These are phyloP conservation scores for Yamadazyma atlantica DNA, from an alignment of 1,139 yeast species.

Conservation along the genomic window DNA sequence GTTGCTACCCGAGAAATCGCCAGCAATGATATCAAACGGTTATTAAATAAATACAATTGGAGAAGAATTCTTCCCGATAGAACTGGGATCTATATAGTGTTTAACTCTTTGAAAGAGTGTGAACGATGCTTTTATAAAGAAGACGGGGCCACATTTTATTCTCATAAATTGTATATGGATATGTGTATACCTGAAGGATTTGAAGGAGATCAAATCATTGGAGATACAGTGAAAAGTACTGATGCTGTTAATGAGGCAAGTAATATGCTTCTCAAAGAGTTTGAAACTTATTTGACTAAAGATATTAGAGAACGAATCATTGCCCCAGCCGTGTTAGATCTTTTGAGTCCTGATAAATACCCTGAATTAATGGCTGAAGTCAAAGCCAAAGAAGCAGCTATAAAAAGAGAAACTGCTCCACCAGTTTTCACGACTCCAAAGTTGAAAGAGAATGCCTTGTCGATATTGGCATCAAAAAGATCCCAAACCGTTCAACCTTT, in stretches of 20 bases:
- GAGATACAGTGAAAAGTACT: slow-evolving; percentile 13
- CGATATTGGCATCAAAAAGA: slow-evolving; percentile 27
- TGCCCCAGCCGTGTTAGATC: slow-evolving; percentile 68
- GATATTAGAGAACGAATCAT: slow-evolving; percentile 76
- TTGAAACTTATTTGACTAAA: slow-evolving; percentile 60
- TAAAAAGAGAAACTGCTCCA: slow-evolving; percentile 19
- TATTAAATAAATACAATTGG: slow-evolving; percentile 60
- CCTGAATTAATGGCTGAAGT: slow-evolving; percentile 52
- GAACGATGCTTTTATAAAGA: slow-evolving; percentile 63
- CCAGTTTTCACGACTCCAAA: slow-evolving; percentile 17
- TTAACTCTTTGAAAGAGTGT: slow-evolving; percentile 64
- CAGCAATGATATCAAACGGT: slow-evolving; percentile 54
- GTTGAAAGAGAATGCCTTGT: slow-evolving; percentile 26
- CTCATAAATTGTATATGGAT: slow-evolving; percentile 57
- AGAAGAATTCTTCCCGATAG: slow-evolving; percentile 61
- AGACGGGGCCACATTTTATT: slow-evolving; percentile 58
- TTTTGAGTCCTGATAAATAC: slow-evolving; percentile 59
- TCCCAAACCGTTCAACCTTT: slow-evolving; percentile 23
- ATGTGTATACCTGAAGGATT: slow-evolving; percentile 44
- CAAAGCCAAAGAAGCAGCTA: slow-evolving; percentile 36
- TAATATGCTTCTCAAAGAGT: slow-evolving; percentile 58
- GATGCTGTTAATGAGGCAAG: slow-evolving; percentile 58
- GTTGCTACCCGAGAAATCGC: slow-evolving; percentile 52
- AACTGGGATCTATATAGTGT: slow-evolving; percentile 70
- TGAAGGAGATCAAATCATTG: slow-evolving; percentile 10